Base-by-base conservation (phyloP, 31 red algal species). In the Asparagopsis taxiformis region DNA sequence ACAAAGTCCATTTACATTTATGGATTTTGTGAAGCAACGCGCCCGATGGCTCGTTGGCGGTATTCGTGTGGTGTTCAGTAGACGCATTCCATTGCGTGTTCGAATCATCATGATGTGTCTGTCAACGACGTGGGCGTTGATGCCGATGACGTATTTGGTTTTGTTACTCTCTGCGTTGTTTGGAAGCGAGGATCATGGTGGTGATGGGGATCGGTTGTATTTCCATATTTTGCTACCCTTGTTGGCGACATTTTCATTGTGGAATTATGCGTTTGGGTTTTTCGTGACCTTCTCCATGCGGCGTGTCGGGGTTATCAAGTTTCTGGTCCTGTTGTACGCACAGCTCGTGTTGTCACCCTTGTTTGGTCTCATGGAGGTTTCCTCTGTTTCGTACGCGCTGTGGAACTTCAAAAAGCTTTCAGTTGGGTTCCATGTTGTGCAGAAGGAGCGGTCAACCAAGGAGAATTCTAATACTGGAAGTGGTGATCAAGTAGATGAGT, bases 261-360 rank as follows among this genome's bases (percentile, higher is more conserved):
- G 87, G 87, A 83, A 73, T 48, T 91, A 91, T 62, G 51, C 77
- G 59, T 72, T 83, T 25, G 87, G 87, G n/a, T 91, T 82, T 48
- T 75, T 82, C 60, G 70, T 72, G 0, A 91, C 77, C 28, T 91
- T 77, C 44, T 76, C 77, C 1, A 48, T 70, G 13, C 59, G 77
- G 55, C 37, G 49, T 3, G 38, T 82, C 17, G 87, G 87, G 19
- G 21, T 83, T 21, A 48, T 82, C 0, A 11, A 64, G 29, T 91
- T 68, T 70, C n/a, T 53, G 43, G 63, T 70, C 9, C 71, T 91
- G 31, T 55, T 82, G 19, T 91, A 83, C 32, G 20, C 50, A 30
- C 77, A 82, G 28, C 5, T 91, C 38, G 28, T 62, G 35, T 43
- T 82, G n/a, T 63, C 72, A 29, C 87, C 87, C 35, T 70, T 91